These are phyloP conservation scores for Penicillium glabrum DNA, from an alignment of 2,329 filamentous ascomycete genomes.

Conservation along the genomic window DNA sequence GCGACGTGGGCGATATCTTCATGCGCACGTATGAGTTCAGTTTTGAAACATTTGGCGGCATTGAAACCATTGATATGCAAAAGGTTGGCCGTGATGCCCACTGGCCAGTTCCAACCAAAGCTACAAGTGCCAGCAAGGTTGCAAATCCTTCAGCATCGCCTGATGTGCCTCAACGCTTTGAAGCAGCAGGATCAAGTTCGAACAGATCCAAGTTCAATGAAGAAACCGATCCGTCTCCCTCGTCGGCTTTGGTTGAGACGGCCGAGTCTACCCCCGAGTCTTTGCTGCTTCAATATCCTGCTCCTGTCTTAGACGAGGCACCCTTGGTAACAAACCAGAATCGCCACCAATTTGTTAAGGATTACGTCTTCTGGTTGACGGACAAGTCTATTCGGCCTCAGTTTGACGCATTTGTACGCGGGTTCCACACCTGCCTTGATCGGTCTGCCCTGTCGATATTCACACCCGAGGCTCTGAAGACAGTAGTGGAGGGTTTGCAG, in stretches of 20 bases:
- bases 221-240: slow-evolving; percentile 8
- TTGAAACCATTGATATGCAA: slow-evolving; percentile 57
- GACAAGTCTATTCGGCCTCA: slow-evolving; percentile 75
- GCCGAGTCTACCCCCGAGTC: slow-evolving; percentile 26
- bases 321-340: slow-evolving; percentile 79
- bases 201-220: slow-evolving; percentile 25
- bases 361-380: slow-evolving; percentile 83
- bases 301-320: slow-evolving; percentile 51
- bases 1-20: slow-evolving; percentile 78
- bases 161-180: slow-evolving; percentile 20
- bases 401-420: slow-evolving; percentile 74
- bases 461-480: slow-evolving; percentile 68
- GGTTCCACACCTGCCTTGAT: slow-evolving; percentile 75
- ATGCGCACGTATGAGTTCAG: slow-evolving; percentile 85
- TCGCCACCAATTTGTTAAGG: slow-evolving; percentile 72
- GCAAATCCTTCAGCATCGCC: slow-evolving; percentile 22
- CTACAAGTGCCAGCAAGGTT: background rate
- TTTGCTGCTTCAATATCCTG: slow-evolving; percentile 26
- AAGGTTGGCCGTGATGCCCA: slow-evolving; percentile 37
- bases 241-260: slow-evolving; percentile 14
- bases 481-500: slow-evolving; percentile 78
- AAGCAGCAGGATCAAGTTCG: slow-evolving; percentile 17
- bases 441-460: slow-evolving; percentile 71
- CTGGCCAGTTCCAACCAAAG: slow-evolving; percentile 30
- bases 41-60: slow-evolving; percentile 56